Evolutionary conservation across 2,329 filamentous ascomycete species (phyloP), one percentile per base, ranked within the genome.

Genomic region (Nigrospora sphaerica): DNA sequence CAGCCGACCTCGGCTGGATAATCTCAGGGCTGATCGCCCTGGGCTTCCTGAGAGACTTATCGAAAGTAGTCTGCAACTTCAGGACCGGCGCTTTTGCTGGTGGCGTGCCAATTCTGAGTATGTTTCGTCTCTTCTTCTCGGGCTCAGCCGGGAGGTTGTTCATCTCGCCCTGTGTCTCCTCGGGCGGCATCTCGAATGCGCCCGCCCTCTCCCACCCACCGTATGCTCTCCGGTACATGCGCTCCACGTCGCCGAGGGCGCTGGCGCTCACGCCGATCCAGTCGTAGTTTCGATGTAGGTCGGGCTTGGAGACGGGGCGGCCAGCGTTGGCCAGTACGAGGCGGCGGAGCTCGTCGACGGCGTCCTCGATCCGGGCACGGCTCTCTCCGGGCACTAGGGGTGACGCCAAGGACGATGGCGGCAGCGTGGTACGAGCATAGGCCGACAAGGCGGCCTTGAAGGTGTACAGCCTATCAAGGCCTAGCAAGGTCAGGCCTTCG

Each of bases 381-480:
- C 28, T 28, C n/a, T 32, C 14, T 3, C 16, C 39, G 7, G 23
- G 23, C 16, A n/a, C 23, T 17, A 67, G 58, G 12, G 63, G 64
- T 33, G 66, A 66, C 16, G 59, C 40, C 12, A 49, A 13, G 7
- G 54, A 45, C 35, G 50, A 46, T n/a, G 45, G 42, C 33, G 39
- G 47, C 16, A 50, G 46, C 12, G 46, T 50, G 1, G 69, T 72
- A 47, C 68, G 69, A 5, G 75, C 71, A 59, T 83, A 83, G 52
- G 72, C 72, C 16, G 75, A 71, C 12, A 85, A 69, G 1, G 79
- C 77, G 40, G 71, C 70, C 60, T 83, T 83, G 65, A 86, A 79
- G 37, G 77, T 80, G 64, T 83, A 86, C 39, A 83, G 62, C 42
- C 78, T 72, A 60, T 85, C 81, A 12, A 84, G 70, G 0, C 78